A percentile compares a stretch with the other conserved stretches of the same genome.
These are phyloP conservation scores for Tetrapisispora fleetii DNA, from an alignment of 805 yeast species.

Conservation along the genomic window DNA sequence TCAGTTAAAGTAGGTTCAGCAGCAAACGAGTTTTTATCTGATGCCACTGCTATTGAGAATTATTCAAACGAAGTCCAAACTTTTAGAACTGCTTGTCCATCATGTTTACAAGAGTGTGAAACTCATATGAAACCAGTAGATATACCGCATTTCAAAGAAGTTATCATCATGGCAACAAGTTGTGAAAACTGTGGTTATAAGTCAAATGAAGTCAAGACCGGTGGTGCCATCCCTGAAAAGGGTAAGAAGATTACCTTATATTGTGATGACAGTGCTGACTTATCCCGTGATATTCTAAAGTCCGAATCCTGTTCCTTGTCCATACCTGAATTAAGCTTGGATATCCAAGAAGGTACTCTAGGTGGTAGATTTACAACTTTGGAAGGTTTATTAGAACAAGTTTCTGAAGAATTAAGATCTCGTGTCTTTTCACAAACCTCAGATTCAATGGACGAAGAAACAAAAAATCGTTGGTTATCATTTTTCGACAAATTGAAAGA, in stretches of 20 bases:
- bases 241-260: constrained; percentile 67
- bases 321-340: constrained; percentile 83
- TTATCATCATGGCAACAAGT: constrained; percentile 87
- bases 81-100: constrained; percentile 85
- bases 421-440: constrained; percentile 80
- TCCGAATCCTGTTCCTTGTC: constrained; percentile 84
- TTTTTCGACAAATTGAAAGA: constrained; percentile 67
- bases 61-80: constrained; percentile 85
- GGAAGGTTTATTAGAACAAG: constrained; percentile 87
- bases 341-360: constrained; percentile 88
- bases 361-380: constrained; percentile 97
- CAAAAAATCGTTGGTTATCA: constrained; percentile 70
- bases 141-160: constrained; percentile 97
- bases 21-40: constrained; percentile 46
- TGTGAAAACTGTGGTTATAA: constrained; percentile 92
- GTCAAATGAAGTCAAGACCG: constrained; percentile 96
- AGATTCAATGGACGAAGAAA: constrained; percentile 78
- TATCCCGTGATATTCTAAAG: constrained; percentile 88
- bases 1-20: constrained; percentile 11
- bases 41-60: constrained; percentile 74
- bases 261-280: constrained; percentile 76
- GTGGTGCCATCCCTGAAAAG: constrained; percentile 85
- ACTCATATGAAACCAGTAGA: constrained; percentile 96
- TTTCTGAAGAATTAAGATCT: constrained; percentile 75
- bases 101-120: constrained; percentile 65